Evolutionary conservation across 2,329 filamentous ascomycete genomes (phyloP), one percentile per base, ranked within the genome.

Genomic region (Aureobasidium sp.): DNA sequence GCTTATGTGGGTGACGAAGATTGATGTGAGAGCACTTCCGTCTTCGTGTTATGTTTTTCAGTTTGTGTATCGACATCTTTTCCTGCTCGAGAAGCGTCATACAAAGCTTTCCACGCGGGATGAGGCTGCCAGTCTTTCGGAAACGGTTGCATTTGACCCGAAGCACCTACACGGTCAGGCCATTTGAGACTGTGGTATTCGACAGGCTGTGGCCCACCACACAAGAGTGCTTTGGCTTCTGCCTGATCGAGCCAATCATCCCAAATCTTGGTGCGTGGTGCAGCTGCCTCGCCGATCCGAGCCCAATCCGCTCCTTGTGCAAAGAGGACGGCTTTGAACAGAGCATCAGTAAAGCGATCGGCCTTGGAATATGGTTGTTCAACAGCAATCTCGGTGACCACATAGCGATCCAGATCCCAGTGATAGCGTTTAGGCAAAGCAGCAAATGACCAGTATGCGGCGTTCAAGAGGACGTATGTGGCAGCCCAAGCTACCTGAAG

Each of bases 371-470:
- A 54, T 1, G 57, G 56, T 3, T 58, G 61, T 53, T 66, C 64
- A 16, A 70, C 59, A 3, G 66, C 65, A 40, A 73, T 62, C 30
- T 66, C 63, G 10, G 60, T 61, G n/a, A 77, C 67, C 3, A 63
- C 57, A 57, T 74, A 76, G 49, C 69, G 70, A 3, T 67, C 66
- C 1, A 71, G 68, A 55, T 78, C 72, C 75, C 75, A 78, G 55
- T 77, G 73, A 12, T 68, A 57, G 27, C 70, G 68, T 14, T 64
- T 61, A 1, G 74, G 74, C 16, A 77, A 59, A 12, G 75, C 75
- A 37, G 75, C 75, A 1, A 74, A 74, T 16, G 73, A 69, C 75
- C 75, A 78, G 59, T 78, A 76, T 7, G 67, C 67, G 1, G 73
- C 69, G 49, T 75, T 75, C 32, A 77, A 70, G 11, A 76, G 60